Percentiles rank a stretch among this genome's conserved stretches.
Conservation (phyloP, 2,329 filamentous ascomycete genomes). For the Cladobotryum mycophilum region DNA sequence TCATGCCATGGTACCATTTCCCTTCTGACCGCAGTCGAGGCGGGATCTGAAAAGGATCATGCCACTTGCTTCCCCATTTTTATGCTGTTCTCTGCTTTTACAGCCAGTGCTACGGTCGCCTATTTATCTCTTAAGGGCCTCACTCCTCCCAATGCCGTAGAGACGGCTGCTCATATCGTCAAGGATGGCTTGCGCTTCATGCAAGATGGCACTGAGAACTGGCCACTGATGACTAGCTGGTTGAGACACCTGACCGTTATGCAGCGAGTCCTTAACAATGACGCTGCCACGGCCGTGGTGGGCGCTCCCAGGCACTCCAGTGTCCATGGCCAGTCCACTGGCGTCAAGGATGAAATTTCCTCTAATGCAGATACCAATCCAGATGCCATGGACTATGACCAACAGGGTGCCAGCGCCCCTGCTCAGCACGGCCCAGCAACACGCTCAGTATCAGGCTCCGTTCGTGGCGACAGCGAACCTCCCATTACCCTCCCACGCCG, state of each 20-base stretch:
- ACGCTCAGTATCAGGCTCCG: slow-evolving; percentile 34
- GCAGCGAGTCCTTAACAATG: slow-evolving; percentile 53
- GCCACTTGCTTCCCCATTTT: slow-evolving; percentile 57
- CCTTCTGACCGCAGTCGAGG: slow-evolving; percentile 49
- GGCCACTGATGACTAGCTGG: slow-evolving; percentile 55
- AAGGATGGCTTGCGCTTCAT: slow-evolving; percentile 54
- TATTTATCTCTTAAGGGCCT: slow-evolving; percentile 58
- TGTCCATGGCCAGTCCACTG: slow-evolving; percentile 22
- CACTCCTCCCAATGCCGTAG: slow-evolving; percentile 48
- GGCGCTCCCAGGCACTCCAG: slow-evolving; percentile 28
- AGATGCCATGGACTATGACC: slow-evolving; percentile 54
- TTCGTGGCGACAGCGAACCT: slow-evolving; percentile 47
- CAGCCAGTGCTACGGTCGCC: slow-evolving; percentile 53
- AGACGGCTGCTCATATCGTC: slow-evolving; percentile 52
- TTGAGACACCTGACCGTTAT: slow-evolving; percentile 55
- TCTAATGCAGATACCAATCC: slow-evolving; percentile 50
- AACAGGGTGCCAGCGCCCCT: slow-evolving; percentile 23
- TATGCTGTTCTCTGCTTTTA: slow-evolving; percentile 58
- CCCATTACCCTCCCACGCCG: slow-evolving; percentile 36
- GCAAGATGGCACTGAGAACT: slow-evolving; percentile 52
- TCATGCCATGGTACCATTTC: slow-evolving; percentile 54
- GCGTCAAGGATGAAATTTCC: slow-evolving; percentile 48
- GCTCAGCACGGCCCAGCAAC: slow-evolving; percentile 25
- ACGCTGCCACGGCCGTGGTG: slow-evolving; percentile 34
- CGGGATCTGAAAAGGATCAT: slow-evolving; percentile 50